A percentile compares a stretch with the other conserved stretches of the same genome.
Evolutionary conservation across 2,329 filamentous ascomycete species (phyloP).

Genomic region (Sporothrix sp.): DNA sequence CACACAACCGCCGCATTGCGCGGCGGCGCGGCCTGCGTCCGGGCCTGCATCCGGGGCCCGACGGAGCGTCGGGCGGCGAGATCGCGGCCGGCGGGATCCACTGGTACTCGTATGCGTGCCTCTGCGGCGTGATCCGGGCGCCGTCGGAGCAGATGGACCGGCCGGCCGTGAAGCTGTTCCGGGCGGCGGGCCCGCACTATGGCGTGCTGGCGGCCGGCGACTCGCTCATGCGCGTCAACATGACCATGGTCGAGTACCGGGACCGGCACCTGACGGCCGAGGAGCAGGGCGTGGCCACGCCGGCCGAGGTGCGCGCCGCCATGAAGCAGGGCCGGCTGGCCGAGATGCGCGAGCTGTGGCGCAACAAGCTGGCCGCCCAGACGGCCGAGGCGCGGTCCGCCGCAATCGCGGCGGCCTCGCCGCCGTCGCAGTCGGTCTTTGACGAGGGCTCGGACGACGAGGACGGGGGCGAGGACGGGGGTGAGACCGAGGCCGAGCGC

Average conservation of each 20-base stretch:
- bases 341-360: constrained; percentile 4
- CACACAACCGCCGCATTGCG: no score
- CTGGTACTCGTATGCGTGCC: no score
- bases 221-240: neutral
- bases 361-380: neutral
- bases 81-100: no score
- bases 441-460: neutral
- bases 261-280: constrained; percentile 1
- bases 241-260: constrained; percentile 2
- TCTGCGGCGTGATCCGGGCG: no score
- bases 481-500: no score
- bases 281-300: constrained; percentile 10
- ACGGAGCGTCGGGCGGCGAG: no score
- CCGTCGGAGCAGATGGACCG: neutral
- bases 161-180: neutral
- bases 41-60: no score
- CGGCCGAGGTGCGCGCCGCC: constrained; percentile 4
- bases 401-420: no score
- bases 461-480: neutral
- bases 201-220: neutral
- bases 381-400: no score
- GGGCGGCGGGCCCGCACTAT: neutral
- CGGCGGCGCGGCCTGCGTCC: no score
- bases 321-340: neutral
- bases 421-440: neutral